phyloP scores from a whole-genome alignment of 371 early-diverging fungal species.

The Syncephalastrum contaminatum region DNA sequence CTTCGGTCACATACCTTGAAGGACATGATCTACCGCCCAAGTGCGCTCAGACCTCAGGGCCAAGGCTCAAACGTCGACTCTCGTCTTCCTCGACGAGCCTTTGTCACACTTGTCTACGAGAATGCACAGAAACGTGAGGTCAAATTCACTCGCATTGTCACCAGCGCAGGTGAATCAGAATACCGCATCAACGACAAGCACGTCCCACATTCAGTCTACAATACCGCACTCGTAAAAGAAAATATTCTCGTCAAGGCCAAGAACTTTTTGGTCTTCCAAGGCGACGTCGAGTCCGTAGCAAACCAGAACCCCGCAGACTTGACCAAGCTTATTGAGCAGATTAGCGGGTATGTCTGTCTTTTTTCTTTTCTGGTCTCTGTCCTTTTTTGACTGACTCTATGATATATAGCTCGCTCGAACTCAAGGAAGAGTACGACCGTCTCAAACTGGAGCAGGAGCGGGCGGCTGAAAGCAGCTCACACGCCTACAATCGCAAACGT shows the following conservation, averaged over 20 bases:
- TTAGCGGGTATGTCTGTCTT: conserved; percentile 71
- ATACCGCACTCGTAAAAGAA: conserved; percentile 74
- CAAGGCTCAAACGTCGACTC: conserved; percentile 18
- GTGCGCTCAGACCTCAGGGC: conserved; percentile 35
- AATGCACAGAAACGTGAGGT: conserved; percentile 55
- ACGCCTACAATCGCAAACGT: conserved; percentile 86
- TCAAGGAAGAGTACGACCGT: conserved; percentile 85
- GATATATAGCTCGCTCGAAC: conserved; percentile 73
- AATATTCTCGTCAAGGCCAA: conserved; percentile 93
- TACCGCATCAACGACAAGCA: conserved; percentile 83
- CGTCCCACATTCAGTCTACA: conserved; percentile 77
- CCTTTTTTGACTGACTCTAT: conserved; percentile 1
- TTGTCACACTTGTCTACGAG: conserved; percentile 81
- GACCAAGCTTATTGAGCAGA: conserved; percentile 92
- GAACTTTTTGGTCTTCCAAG: conserved; percentile 99
- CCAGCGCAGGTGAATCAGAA: conserved; percentile 75
- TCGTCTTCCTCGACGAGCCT: conserved; percentile 56
- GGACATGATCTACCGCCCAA: conserved; percentile 89
- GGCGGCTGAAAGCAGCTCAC: conserved; percentile 85
- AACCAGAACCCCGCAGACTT: conserved; percentile 95
- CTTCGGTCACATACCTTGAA: conserved; percentile 85
- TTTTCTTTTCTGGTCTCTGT: not conserved
- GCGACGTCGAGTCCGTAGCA: conserved; percentile 97
- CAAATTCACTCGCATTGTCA: conserved; percentile 69
- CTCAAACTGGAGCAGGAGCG: conserved; percentile 82